Base-by-base conservation (phyloP, 352 stramenopile genomes). In the Peronosclerospora sorghi region DNA sequence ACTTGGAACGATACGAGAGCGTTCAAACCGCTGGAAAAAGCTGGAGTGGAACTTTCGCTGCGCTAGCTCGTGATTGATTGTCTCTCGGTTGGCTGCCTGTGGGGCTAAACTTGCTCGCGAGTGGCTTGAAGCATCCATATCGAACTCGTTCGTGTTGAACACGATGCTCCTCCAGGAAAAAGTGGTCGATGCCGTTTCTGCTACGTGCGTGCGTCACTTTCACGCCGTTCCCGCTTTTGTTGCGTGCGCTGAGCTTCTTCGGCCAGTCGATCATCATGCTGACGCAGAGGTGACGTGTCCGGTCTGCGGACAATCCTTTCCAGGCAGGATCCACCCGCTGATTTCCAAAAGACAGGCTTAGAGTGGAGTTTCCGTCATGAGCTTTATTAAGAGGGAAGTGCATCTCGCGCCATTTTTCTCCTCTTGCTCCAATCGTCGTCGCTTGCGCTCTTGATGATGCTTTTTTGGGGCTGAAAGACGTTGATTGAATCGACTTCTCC, bases 241-340 rank as follows among this genome's bases (percentile, higher is more conserved):
- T 71, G 62, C 19, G 38, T 54, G 15, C 69, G 58, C 6, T 56
- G 48, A 17, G 62, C 62, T 36, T 82, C 83, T 6, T 80, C 70
- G 8, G 55, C 51, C 4, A 84, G 38, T 15, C 86, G 41, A 4
- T 71, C 44, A 35, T 89, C 68, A 41, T 89, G 86, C 23, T 65
- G 64, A 2, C 60, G 49, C 32, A 89, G 54, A 39, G 72, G 66
- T 17, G 48, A 54, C 32, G 59, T 67, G 69, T 83, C 50, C 86
- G 65, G n/a, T 71, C 51, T n/a, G 28, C 51, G 1, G 72, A 86
- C 18, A 86, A 66, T 0, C 76, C 76, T 44, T 89, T 89, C 73
- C 73, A 89, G 45, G n/a, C n/a, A n/a, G 85, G 73, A 54, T 89
- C 76, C 17, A 89, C 73, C 5, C 76, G 71, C 13, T 74, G 68